phyloP scores from a whole-genome alignment of 495 filamentous ascomycete species.

The Xylaria scruposa region DNA sequence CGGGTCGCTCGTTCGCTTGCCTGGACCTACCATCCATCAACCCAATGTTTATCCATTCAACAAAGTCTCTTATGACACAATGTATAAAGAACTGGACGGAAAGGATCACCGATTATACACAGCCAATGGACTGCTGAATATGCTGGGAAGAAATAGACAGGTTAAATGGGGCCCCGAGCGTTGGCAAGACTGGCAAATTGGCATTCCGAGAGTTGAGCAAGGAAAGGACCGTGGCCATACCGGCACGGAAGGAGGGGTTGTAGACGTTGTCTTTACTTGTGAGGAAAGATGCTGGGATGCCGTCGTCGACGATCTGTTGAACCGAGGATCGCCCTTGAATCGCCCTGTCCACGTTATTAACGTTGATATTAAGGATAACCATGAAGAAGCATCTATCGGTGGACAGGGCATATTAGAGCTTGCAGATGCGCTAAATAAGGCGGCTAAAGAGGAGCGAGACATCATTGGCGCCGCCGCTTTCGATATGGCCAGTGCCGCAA shows the following conservation, averaged over 20 bases:
- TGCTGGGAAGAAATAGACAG: slow-evolving; percentile 89
- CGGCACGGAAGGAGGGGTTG: slow-evolving; percentile 89
- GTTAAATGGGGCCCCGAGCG: slow-evolving; percentile 96
- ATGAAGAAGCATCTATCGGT: slow-evolving; percentile 91
- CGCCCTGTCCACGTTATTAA: slow-evolving; percentile 96
- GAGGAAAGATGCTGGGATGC: slow-evolving; percentile 99
- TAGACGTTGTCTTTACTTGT: slow-evolving; percentile 96
- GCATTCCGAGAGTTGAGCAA: slow-evolving; percentile 75
- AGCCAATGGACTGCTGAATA: slow-evolving; percentile 90
- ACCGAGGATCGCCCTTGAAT: slow-evolving; percentile 82
- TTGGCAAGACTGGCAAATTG: slow-evolving; percentile 97
- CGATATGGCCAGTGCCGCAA: slow-evolving; percentile 69
- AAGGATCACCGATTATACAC: slow-evolving; percentile 91
- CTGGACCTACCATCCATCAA: slow-evolving; percentile 87
- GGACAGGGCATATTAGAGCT: slow-evolving; percentile 93
- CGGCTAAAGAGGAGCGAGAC: slow-evolving; percentile 78
- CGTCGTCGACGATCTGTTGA: slow-evolving; percentile 91
- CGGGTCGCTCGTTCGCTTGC: slow-evolving; percentile 90
- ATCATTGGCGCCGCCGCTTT: slow-evolving; percentile 66
- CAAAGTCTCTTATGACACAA: slow-evolving; percentile 86
- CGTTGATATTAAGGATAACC: slow-evolving; percentile 97
- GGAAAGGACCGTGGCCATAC: slow-evolving; percentile 67
- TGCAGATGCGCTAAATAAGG: slow-evolving; percentile 83
- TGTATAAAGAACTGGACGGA: slow-evolving; percentile 83
- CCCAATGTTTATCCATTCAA: slow-evolving; percentile 99